These are phyloP conservation scores for Globisporangium nagaii DNA, from an alignment of 352 stramenopile genomes.

Conservation along the genomic window DNA sequence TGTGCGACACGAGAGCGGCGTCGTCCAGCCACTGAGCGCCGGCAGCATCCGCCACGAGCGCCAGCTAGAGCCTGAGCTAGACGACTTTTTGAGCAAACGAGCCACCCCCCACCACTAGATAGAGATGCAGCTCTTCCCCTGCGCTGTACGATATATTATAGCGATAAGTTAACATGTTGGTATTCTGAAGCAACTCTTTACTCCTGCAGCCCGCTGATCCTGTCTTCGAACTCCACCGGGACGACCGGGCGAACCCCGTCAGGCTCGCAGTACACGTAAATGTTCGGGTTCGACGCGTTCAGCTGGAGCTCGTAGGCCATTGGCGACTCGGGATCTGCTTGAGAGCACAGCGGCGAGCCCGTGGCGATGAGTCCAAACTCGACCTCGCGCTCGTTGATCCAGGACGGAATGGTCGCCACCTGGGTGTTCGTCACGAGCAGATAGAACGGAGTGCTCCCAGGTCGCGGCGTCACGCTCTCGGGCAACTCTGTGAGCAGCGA, in stretches of 20 bases:
- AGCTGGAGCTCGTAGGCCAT: neutral
- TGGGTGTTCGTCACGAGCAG: neutral
- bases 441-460: neutral
- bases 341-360: neutral
- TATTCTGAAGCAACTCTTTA: no score
- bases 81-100: neutral
- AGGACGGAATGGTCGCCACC: neutral
- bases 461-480: conserved; percentile 10
- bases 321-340: neutral
- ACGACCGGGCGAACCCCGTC: neutral
- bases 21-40: no score
- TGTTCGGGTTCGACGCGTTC: neutral
- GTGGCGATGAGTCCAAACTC: neutral
- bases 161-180: neutral
- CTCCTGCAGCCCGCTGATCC: neutral
- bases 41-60: neutral
- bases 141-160: neutral
- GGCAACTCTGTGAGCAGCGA: conserved; percentile 15
- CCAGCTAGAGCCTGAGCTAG: neutral
- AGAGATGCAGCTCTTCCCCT: neutral
- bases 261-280: neutral
- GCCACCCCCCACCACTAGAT: neutral
- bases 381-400: neutral
- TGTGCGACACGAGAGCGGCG: conserved; percentile 26
- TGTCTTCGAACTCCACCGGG: neutral